Percentiles rank a stretch among this genome's conserved stretches.
Conservation (phyloP, 2,329 filamentous ascomycete genomes). For the Sporothrix inflata region DNA sequence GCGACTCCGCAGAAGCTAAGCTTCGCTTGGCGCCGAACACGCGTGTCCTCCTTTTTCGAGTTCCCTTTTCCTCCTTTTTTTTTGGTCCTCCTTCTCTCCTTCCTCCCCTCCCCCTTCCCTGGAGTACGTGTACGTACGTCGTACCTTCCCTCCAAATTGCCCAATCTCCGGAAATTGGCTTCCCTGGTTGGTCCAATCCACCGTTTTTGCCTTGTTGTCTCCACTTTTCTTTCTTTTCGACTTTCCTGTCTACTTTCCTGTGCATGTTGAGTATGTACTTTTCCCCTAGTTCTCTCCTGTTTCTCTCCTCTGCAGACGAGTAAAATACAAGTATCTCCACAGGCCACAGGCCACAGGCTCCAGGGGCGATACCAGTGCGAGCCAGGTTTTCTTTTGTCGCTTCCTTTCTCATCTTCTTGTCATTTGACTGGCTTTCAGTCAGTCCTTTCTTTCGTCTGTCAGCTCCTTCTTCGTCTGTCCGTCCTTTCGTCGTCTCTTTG, state of each 20-base stretch:
- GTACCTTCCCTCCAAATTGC: neutral
- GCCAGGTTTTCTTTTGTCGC: neutral
- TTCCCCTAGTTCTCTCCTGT: neutral
- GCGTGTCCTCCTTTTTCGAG: neutral
- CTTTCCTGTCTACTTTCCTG: too few relatives aligned
- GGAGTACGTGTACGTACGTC: neutral
- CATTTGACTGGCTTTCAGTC: neutral
- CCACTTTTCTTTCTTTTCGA: neutral
- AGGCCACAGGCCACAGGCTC: neutral
- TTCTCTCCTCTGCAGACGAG: neutral
- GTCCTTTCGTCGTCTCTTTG: neutral
- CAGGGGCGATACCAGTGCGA: too few relatives aligned
- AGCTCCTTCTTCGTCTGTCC: too few relatives aligned
- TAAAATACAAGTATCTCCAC: neutral
- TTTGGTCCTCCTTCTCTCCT: neutral
- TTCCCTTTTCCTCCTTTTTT: neutral
- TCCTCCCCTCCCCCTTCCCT: neutral
- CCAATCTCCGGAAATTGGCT: slow-evolving; percentile 18
- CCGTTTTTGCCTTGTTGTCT: slow-evolving; percentile 1
- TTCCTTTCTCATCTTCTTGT: neutral
- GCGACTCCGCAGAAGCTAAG: slow-evolving; percentile 11
- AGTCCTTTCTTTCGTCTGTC: neutral
- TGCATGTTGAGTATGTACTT: neutral
- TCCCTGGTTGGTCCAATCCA: slow-evolving; percentile 14
- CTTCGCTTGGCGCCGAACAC: slow-evolving; percentile 20